phyloP scores from a whole-genome alignment of 345 rosid genomes.

The Hirschfeldia incana region DNA sequence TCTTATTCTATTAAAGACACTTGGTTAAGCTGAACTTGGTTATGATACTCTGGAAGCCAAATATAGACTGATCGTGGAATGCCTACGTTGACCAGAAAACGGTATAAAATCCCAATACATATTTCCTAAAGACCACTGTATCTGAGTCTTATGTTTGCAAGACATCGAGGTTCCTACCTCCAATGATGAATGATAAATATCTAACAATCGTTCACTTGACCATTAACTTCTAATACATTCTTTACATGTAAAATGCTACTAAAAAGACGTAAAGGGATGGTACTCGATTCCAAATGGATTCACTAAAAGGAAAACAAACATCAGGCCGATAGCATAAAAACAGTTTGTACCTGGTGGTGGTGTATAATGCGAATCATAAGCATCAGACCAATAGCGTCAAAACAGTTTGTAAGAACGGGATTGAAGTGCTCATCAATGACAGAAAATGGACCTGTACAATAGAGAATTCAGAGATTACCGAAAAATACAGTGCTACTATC shows the following conservation, averaged over 20 bases:
- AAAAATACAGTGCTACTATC: constrained; percentile 1
- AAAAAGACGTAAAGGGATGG: constrained; percentile 8
- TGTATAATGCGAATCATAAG: constrained; percentile 96
- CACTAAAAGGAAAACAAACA: constrained; percentile 3
- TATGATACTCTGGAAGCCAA: constrained; percentile 12
- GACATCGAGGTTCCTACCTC: constrained; percentile 2
- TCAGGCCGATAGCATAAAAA: neutral
- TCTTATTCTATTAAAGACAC: neutral
- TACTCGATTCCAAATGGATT: neutral
- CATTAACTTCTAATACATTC: constrained; percentile 5
- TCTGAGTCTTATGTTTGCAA: constrained; percentile 11
- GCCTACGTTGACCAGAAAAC: neutral
- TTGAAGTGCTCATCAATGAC: constrained; percentile 93
- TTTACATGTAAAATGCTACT: neutral
- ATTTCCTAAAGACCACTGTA: constrained; percentile 8
- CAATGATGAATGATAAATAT: constrained; percentile 3
- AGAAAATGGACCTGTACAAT: constrained; percentile 83
- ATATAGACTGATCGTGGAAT: neutral
- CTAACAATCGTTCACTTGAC: constrained; percentile 12
- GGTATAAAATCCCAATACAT: neutral
- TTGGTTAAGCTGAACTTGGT: constrained; percentile 1
- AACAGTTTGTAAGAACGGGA: constrained; percentile 80
- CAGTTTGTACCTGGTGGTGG: constrained; percentile 79
- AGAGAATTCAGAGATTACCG: constrained; percentile 2
- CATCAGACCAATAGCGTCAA: constrained; percentile 97